Conservation (phyloP, 23 red algal species). For the Gracilariopsis chorda region DNA sequence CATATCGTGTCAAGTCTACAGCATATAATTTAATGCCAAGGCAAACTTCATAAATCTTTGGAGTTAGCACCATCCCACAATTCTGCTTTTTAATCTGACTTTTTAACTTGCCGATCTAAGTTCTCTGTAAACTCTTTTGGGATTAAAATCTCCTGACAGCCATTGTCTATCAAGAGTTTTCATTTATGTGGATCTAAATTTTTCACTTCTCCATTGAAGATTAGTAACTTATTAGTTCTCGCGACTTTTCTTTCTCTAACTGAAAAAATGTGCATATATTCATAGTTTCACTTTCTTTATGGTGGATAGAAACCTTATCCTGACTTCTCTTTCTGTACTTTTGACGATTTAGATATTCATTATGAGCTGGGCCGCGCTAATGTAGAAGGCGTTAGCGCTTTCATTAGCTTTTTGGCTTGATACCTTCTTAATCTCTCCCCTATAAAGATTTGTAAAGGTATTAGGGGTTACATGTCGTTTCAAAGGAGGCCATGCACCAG, state of each 20-base stretch:
- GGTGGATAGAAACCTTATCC: neutral
- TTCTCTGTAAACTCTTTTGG: conserved; percentile 21
- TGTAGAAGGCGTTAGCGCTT: too few relatives aligned
- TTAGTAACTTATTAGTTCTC: neutral
- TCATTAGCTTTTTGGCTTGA: too few relatives aligned
- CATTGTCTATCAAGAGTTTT: conserved; percentile 18
- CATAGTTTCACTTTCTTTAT: neutral
- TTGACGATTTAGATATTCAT: too few relatives aligned
- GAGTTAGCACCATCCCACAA: conserved; percentile 6
- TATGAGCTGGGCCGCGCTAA: too few relatives aligned
- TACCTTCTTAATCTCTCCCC: too few relatives aligned
- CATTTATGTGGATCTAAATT: neutral
- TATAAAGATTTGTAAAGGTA: too few relatives aligned
- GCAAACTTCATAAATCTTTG: neutral
- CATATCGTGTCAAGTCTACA: neutral
- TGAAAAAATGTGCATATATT: neutral
- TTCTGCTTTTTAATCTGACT: neutral
- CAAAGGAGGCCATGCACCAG: too few relatives aligned
- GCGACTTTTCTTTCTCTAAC: neutral
- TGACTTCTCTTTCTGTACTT: neutral
- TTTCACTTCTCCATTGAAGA: neutral
- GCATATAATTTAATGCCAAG: neutral
- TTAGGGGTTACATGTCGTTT: too few relatives aligned
- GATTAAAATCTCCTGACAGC: conserved; percentile 27
- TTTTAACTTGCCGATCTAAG: neutral